Evolutionary conservation across 805 yeast species (phyloP), one percentile per base, ranked within the genome.

Genomic region (Saturnispora zaruensis): DNA sequence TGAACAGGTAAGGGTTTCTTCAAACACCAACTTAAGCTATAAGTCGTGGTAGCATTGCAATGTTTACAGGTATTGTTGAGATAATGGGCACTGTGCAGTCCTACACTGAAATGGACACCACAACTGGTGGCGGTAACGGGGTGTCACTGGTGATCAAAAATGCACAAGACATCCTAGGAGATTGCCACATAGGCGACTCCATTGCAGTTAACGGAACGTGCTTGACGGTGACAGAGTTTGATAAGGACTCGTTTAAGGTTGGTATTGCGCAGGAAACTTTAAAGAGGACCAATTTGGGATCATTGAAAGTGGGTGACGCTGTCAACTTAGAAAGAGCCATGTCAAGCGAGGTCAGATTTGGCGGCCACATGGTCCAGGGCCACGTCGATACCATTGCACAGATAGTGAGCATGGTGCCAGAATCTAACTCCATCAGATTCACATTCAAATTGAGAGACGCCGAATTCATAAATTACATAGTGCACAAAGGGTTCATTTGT

Each of bases 331-430:
- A 93, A 66, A 74, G 99, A 52, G 99, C 99, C 0, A 88, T 93
- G 30, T 72, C 81, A 2, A 73, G 71, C 13, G 87, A 86, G 48
- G 87, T 81, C 6, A 73, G 99, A 55, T 79, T 90, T 60, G 99
- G 99, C 23, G 99, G 99, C 0, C 99, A 93, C 66, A 79, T 91
- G 55, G 99, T 93, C 2, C 99, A 93, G 61, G 99, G 99, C 5
- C 99, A 93, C 69, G 88, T 93, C 26, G 99, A 93, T 64, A 87
- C 96, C 0, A 75, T 83, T 33, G 96, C 96, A 2, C 66, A 64
- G 33, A 83, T 91, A 37, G 73, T 75, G 1, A 64, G 67, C 0
- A 73, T 67, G 25, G 66, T 56, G 8, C 68, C 76, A 1, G 97
- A 90, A 60, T 84, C 81, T 1, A 87, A 88, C 64, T 82, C 98